phyloP scores from a whole-genome alignment of 768 basidiomycete genomes.

The Suillus brevipes region DNA sequence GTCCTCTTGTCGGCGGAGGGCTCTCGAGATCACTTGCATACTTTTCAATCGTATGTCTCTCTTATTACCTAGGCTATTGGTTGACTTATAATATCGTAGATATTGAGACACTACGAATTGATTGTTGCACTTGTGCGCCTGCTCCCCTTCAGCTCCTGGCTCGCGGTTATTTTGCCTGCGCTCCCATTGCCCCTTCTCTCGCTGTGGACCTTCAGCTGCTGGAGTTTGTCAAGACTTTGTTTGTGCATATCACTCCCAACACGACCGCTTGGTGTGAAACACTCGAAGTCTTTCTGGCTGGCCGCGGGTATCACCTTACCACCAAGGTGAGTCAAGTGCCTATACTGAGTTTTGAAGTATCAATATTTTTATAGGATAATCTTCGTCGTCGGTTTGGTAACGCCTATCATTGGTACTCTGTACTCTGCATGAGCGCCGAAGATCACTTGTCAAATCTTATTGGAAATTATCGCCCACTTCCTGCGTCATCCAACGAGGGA shows the following conservation, averaged over 20 bases:
- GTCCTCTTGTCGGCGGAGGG: neutral
- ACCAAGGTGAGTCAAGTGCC: neutral
- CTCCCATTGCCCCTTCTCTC: slow-evolving; percentile 30
- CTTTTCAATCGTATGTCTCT: slow-evolving; percentile 4
- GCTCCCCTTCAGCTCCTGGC: slow-evolving; percentile 27
- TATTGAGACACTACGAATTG: neutral
- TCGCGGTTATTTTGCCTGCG: slow-evolving; percentile 28
- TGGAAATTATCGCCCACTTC: slow-evolving; percentile 4
- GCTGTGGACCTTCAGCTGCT: slow-evolving; percentile 34
- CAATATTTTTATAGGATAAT: slow-evolving; percentile 19
- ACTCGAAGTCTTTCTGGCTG: slow-evolving; percentile 24
- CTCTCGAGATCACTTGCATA: neutral
- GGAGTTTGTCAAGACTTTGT: slow-evolving; percentile 28
- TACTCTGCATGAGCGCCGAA: slow-evolving; percentile 17
- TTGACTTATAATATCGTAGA: neutral
- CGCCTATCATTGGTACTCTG: slow-evolving; percentile 27
- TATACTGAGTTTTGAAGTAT: neutral
- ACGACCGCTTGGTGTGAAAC: slow-evolving; percentile 29
- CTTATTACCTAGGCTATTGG: neutral
- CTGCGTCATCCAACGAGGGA: neutral
- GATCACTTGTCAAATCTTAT: slow-evolving; percentile 22
- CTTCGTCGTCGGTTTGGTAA: slow-evolving; percentile 25
- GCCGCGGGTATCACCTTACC: slow-evolving; percentile 16
- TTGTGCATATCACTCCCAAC: slow-evolving; percentile 28
- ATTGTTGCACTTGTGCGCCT: slow-evolving; percentile 3